These are phyloP conservation scores for Asterophora parasitica DNA, from an alignment of 768 basidiomycete species.

Conservation along the genomic window DNA sequence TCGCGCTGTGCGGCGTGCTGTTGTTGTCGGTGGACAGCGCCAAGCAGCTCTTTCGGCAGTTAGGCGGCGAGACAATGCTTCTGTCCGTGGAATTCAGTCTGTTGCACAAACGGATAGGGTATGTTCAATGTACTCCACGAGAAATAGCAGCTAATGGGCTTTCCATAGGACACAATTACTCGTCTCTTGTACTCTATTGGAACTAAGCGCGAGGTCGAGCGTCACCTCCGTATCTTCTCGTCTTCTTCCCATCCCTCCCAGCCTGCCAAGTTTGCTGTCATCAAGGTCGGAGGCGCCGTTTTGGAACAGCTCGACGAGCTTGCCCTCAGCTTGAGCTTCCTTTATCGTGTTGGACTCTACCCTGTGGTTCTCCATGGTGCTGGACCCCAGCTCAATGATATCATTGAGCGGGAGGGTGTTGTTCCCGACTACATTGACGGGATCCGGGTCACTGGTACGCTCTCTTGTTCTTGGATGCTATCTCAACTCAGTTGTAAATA, in stretches of 20 bases:
- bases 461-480: slow-evolving; percentile 5
- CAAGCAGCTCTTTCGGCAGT: slow-evolving; percentile 40
- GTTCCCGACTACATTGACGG: slow-evolving; percentile 97
- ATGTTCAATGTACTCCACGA: slow-evolving; percentile 20
- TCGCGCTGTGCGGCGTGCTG: slow-evolving; percentile 39
- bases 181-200: slow-evolving; percentile 96
- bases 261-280: slow-evolving; percentile 93
- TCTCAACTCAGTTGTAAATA: slow-evolving; percentile 21
- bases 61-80: slow-evolving; percentile 29
- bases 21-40: slow-evolving; percentile 44
- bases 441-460: slow-evolving; percentile 89
- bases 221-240: slow-evolving; percentile 97
- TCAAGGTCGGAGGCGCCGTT: slow-evolving; percentile 97
- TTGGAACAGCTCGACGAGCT: slow-evolving; percentile 90
- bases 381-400: slow-evolving; percentile 91
- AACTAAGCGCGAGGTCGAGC: slow-evolving; percentile 94
- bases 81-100: slow-evolving; percentile 47
- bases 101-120: slow-evolving; percentile 75
- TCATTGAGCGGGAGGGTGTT: slow-evolving; percentile 89
- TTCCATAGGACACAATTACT: slow-evolving; percentile 86
- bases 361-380: slow-evolving; percentile 96
- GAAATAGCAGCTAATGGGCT: background rate
- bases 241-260: slow-evolving; percentile 86
- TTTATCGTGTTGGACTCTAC: slow-evolving; percentile 96
- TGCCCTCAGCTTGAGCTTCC: slow-evolving; percentile 91